A percentile compares a stretch with the other conserved stretches of the same genome.
Conservation (phyloP, 1,284 basidiomycete species). For the Ganoderma sinense region DNA sequence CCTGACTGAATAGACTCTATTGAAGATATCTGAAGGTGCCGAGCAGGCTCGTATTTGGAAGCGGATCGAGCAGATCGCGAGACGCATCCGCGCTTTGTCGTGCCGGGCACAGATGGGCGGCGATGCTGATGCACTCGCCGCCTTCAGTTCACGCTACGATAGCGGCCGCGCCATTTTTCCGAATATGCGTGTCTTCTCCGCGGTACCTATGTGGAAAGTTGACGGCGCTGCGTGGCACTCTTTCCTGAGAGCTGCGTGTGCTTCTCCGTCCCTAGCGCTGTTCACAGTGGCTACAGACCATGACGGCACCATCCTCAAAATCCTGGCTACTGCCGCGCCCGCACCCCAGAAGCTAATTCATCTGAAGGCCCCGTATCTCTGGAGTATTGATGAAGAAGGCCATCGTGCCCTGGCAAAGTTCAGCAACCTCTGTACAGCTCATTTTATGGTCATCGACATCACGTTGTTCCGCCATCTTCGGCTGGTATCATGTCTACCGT, state of each 20-base stretch:
- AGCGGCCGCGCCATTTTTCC: background rate
- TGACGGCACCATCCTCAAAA: background rate
- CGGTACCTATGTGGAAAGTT: background rate
- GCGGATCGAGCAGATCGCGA: background rate
- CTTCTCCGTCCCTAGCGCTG: background rate
- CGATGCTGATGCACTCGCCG: background rate
- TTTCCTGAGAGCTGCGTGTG: background rate
- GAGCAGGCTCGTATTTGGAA: background rate
- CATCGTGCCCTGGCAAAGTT: background rate
- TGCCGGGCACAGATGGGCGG: background rate
- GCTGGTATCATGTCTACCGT: background rate
- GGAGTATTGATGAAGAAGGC: background rate
- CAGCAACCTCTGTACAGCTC: background rate
- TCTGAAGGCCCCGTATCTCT: background rate
- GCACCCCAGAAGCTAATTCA: background rate
- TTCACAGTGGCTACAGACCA: background rate
- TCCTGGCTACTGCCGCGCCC: background rate
- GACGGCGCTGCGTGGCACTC: background rate
- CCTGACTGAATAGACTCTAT: background rate
- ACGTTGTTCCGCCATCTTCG: background rate
- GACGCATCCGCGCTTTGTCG: background rate
- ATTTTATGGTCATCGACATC: background rate
- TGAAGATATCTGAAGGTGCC: background rate
- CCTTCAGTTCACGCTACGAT: background rate
- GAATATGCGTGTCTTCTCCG: background rate